Conservation (phyloP, 2,329 filamentous ascomycete genomes). For the Leptographium procerum region DNA sequence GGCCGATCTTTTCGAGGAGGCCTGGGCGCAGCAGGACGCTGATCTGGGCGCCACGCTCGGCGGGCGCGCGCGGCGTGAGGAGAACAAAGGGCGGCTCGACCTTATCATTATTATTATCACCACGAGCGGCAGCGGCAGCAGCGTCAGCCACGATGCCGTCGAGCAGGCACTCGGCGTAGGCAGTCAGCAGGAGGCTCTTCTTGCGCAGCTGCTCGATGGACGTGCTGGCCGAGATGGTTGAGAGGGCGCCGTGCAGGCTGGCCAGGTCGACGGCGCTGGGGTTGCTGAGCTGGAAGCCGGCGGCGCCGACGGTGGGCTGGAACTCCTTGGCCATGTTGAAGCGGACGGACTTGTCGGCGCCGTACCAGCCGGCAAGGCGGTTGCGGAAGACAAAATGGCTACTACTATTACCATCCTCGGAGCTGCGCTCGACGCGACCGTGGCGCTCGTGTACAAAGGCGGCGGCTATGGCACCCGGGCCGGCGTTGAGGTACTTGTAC, state of each 20-base stretch:
- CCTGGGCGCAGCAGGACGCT: slow-evolving; percentile 52
- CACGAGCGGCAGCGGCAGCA: slow-evolving; percentile 39
- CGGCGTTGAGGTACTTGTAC: slow-evolving; percentile 88
- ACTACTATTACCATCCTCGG: too few relatives aligned
- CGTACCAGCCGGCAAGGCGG: slow-evolving; percentile 78
- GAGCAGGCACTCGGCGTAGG: slow-evolving; percentile 63
- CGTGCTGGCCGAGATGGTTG: slow-evolving; percentile 62
- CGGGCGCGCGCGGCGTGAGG: slow-evolving; percentile 58
- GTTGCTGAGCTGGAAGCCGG: slow-evolving; percentile 75
- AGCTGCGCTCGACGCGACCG: slow-evolving; percentile 34
- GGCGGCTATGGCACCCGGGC: slow-evolving; percentile 70
- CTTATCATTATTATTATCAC: too few relatives aligned
- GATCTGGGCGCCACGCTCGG: slow-evolving; percentile 65
- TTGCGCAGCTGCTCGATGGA: slow-evolving; percentile 55
- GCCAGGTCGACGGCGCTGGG: slow-evolving; percentile 69
- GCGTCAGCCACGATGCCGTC: slow-evolving; percentile 25
- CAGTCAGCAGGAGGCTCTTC: slow-evolving; percentile 63
- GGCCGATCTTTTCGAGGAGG: slow-evolving; percentile 56
- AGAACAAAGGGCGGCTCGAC: slow-evolving; percentile 43
- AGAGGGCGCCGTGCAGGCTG: slow-evolving; percentile 60
- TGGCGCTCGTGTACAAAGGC: slow-evolving; percentile 72
- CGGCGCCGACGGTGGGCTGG: slow-evolving; percentile 64
- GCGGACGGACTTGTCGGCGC: slow-evolving; percentile 61
- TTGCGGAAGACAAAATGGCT: slow-evolving; percentile 38
- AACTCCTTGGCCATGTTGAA: slow-evolving; percentile 65